Evolutionary conservation across 257 asterid genomes (phyloP).

Genomic region (Solanum chmielewskii): DNA sequence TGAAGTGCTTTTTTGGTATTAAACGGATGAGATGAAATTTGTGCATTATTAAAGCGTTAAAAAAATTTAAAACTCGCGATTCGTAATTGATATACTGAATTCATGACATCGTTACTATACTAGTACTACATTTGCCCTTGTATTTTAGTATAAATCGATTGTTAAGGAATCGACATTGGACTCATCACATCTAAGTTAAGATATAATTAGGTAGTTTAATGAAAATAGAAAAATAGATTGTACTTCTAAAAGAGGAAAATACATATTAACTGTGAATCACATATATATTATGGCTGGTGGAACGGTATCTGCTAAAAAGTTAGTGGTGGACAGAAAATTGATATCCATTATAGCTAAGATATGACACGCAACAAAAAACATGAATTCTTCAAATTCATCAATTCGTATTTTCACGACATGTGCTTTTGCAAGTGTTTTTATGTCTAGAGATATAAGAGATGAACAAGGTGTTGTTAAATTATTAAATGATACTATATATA

Average conservation of each 20-base stretch:
- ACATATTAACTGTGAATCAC: background rate
- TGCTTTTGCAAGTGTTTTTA: background rate
- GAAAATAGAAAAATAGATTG: background rate
- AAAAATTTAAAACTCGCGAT: background rate
- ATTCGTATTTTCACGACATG: background rate
- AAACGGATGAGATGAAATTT: background rate
- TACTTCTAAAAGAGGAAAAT: background rate
- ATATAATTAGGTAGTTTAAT: background rate
- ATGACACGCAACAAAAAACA: background rate
- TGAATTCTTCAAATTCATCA: background rate
- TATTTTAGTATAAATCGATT: background rate
- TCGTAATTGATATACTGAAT: background rate
- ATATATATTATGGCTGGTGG: background rate
- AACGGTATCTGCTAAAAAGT: background rate
- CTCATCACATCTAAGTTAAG: background rate
- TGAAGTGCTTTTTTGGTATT: background rate
- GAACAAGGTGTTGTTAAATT: background rate
- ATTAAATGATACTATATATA: too few relatives aligned
- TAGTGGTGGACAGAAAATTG: background rate
- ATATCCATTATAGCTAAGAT: background rate
- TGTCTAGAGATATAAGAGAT: background rate
- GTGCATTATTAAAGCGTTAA: background rate
- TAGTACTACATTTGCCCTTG: background rate
- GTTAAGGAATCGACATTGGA: background rate
- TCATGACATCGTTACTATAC: background rate